phyloP scores from a whole-genome alignment of 2,329 filamentous ascomycete genomes.

The Mycogone perniciosa region DNA sequence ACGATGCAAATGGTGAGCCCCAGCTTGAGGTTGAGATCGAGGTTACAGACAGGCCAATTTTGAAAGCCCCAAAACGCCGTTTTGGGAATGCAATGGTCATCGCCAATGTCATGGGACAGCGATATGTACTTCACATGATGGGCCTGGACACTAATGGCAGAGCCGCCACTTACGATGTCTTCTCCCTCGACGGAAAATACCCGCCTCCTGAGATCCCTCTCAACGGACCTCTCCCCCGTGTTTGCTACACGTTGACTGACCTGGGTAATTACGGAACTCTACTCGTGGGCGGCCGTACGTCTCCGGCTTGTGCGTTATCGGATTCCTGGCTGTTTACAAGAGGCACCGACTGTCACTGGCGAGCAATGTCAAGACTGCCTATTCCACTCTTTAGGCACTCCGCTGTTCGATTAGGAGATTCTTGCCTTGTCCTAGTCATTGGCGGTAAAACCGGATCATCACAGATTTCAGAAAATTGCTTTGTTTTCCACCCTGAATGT shows the following conservation, averaged over 20 bases:
- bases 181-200: constrained; percentile 20
- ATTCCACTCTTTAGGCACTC: constrained; percentile 70
- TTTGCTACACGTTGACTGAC: constrained; percentile 72
- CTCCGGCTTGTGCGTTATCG: constrained; percentile 59
- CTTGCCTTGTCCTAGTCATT: constrained; percentile 49
- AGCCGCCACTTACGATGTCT: constrained; percentile 46
- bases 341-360: constrained; percentile 49
- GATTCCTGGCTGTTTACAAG: constrained; percentile 72
- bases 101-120: constrained; percentile 33
- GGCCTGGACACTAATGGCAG: constrained; percentile 40
- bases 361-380: constrained; percentile 58
- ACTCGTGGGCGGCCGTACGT: constrained; percentile 71
- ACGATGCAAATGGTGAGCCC: too few relatives aligned
- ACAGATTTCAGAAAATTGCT: constrained; percentile 43
- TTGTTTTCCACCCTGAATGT: constrained; percentile 43
- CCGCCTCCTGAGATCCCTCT: constrained; percentile 22
- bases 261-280: constrained; percentile 54
- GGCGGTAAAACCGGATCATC: constrained; percentile 54
- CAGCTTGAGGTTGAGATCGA: constrained; percentile 6
- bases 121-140: constrained; percentile 39
- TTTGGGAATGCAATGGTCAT: constrained; percentile 52
- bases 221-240: constrained; percentile 36
- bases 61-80: constrained; percentile 38
- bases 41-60: constrained; percentile 10
- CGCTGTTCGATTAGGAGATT: constrained; percentile 44